These are phyloP conservation scores for Aureobasidium sp. DNA, from an alignment of 2,329 filamentous ascomycete species.

Conservation along the genomic window DNA sequence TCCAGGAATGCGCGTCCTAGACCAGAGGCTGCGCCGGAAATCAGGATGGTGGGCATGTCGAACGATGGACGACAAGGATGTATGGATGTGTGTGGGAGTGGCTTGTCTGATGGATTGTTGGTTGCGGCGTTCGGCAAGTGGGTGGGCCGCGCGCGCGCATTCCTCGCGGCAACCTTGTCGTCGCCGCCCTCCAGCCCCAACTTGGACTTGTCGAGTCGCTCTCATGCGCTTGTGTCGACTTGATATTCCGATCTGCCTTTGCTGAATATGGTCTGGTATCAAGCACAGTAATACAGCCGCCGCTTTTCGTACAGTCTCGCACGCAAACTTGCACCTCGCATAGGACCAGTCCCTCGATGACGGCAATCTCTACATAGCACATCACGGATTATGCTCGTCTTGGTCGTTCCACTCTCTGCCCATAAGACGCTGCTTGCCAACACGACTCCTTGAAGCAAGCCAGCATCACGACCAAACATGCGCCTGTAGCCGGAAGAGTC, in stretches of 20 bases:
- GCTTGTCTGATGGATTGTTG: background rate
- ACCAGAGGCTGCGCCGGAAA: slow-evolving; percentile 35
- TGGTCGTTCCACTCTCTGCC: background rate
- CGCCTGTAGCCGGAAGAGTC: slow-evolving; percentile 3
- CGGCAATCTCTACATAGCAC: background rate
- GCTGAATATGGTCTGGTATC: background rate
- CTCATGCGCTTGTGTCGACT: background rate
- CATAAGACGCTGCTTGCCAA: slow-evolving; percentile 1
- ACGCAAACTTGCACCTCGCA: background rate
- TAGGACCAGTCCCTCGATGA: background rate
- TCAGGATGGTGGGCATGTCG: slow-evolving; percentile 25
- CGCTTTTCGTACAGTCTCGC: no score
- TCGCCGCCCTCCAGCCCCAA: background rate
- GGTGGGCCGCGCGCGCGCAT: background rate
- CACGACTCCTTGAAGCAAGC: background rate
- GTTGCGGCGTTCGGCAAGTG: slow-evolving; percentile 7
- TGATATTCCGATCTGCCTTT: background rate
- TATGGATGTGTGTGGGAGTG: background rate
- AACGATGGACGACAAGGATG: background rate
- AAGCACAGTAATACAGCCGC: background rate
- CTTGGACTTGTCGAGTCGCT: background rate
- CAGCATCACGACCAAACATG: background rate
- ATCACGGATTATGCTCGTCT: slow-evolving; percentile 10
- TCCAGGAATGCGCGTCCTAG: slow-evolving; percentile 31
- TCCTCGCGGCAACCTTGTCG: slow-evolving; percentile 10